Evolutionary conservation across 208 protist species (phyloP), one percentile per base, ranked within the genome.

Genomic region (Trypanosoma congolense): DNA sequence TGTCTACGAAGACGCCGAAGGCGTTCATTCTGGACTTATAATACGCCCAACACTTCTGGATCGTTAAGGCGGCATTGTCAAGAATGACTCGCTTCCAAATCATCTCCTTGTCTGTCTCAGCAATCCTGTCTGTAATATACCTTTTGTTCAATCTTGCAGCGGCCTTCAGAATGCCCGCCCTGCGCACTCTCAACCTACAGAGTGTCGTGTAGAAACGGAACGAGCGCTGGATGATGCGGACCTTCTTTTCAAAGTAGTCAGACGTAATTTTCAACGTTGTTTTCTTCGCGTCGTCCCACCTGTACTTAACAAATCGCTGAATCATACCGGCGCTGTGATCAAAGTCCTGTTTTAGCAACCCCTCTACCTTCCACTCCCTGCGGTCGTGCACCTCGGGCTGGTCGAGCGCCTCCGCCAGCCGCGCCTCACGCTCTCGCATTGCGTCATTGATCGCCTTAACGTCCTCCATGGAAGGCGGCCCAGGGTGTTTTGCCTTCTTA

Each of bases 271-370:
- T 64, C 46, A 56, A 56, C 16, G 73, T 80, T 50, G 62, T 70
- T 35, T 77, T 66, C 53, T 78, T 77, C 51, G 44, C 59, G 9
- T 31, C 54, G 21, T 67, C 56, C 22, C 49, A 63, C 36, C 74
- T 70, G 46, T 52, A 64, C 51, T 59, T 73, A 64, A 76, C 82
- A 28, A 75, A 19, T n/a, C 87, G 79, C 75, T 93, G 87, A 58
- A 93, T 68, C 9, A 93, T 70, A 22, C 75, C 77, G 2, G 87
- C 87, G 54, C 85, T 89, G 78, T 87, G 85, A 68, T 93, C 82
- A 35, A 93, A 64, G 59, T 93, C 80, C 42, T 82, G 65, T 31
- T 79, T 42, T 26, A 45, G 70, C 8, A 93, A 25, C 10, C 76
- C 74, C 45, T 90, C 77, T 54, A 64, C 65, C 69, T 90, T 90